Conservation (phyloP, 176 grass and related monocot genomes). For the Aegilops umbellulata region DNA sequence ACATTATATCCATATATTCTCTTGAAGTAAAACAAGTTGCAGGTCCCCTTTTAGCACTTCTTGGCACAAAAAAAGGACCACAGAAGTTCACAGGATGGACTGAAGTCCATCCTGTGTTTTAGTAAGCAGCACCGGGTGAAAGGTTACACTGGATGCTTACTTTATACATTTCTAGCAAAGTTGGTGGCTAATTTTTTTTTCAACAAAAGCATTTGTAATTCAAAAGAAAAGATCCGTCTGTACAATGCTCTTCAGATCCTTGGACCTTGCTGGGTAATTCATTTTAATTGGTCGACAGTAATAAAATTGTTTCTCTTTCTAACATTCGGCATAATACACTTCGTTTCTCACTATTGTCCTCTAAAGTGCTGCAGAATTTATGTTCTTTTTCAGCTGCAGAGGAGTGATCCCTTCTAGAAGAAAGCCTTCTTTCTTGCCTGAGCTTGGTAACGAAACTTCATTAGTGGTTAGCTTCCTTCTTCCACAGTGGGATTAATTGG, state of each 20-base stretch:
- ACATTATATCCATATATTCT: not conserved
- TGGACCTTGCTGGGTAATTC: not conserved
- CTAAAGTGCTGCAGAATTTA: not conserved
- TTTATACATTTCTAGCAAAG: not conserved
- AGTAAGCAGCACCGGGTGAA: not conserved
- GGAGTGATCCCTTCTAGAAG: not conserved
- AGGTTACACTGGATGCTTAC: not conserved
- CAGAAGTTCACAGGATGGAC: not conserved
- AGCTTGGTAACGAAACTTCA: constrained; percentile 18
- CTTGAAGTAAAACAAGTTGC: not conserved
- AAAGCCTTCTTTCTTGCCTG: constrained; percentile 7
- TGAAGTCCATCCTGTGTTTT: not conserved
- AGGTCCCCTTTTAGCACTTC: not conserved
- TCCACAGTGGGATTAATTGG: constrained; percentile 48
- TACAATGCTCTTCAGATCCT: constrained; percentile 25
- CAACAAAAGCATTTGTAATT: not conserved
- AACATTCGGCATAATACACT: not conserved
- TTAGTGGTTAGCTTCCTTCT: constrained; percentile 37
- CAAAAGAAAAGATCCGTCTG: not conserved
- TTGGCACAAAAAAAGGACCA: not conserved
- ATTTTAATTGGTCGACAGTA: constrained; percentile 7
- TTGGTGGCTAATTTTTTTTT: too few relatives aligned
- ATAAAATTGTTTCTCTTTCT: not conserved
- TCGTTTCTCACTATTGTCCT: not conserved
- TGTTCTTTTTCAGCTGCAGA: not conserved